A percentile compares a stretch with the other conserved stretches of the same genome.
phyloP scores from a whole-genome alignment of 805 yeast genomes.

The Nakazawaea molendinolei region DNA sequence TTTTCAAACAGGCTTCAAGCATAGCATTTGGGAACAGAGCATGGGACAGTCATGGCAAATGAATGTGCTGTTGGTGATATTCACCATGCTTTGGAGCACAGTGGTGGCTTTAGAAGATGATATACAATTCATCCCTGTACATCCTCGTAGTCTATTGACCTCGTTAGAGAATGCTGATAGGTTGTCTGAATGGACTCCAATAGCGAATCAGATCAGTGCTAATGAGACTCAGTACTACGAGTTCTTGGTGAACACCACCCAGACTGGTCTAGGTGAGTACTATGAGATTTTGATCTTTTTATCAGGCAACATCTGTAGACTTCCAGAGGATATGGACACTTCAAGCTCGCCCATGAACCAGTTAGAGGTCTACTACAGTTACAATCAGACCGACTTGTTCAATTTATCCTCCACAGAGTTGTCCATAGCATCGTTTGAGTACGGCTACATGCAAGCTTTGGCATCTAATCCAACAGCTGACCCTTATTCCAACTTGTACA shows the following conservation, averaged over 20 bases:
- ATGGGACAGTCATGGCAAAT: no score
- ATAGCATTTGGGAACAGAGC: no score
- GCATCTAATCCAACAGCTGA: slow-evolving; percentile 14
- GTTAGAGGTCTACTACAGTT: slow-evolving; percentile 21
- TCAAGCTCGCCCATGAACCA: slow-evolving; percentile 15
- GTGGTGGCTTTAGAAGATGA: not conserved
- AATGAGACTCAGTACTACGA: slow-evolving; percentile 35
- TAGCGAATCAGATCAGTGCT: slow-evolving; percentile 23
- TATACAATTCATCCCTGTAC: not conserved
- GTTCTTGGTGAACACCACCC: slow-evolving; percentile 35
- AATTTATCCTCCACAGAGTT: slow-evolving; percentile 12
- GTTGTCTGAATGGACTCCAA: slow-evolving; percentile 19
- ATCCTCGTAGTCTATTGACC: slow-evolving; percentile 6
- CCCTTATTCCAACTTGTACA: slow-evolving; percentile 14
- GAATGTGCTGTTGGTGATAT: no score
- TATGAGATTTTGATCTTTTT: slow-evolving; percentile 42
- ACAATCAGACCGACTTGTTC: slow-evolving; percentile 16
- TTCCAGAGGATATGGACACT: slow-evolving; percentile 17
- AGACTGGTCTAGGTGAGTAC: slow-evolving; percentile 35
- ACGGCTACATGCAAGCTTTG: slow-evolving; percentile 22
- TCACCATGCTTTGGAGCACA: no score
- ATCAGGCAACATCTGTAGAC: slow-evolving; percentile 42
- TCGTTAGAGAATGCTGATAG: slow-evolving; percentile 8
- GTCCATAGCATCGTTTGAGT: slow-evolving; percentile 15
- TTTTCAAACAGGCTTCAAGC: no score